Evolutionary conservation across 2,329 filamentous ascomycete genomes (phyloP).

Genomic region (Coccinonectria pachysandricola): DNA sequence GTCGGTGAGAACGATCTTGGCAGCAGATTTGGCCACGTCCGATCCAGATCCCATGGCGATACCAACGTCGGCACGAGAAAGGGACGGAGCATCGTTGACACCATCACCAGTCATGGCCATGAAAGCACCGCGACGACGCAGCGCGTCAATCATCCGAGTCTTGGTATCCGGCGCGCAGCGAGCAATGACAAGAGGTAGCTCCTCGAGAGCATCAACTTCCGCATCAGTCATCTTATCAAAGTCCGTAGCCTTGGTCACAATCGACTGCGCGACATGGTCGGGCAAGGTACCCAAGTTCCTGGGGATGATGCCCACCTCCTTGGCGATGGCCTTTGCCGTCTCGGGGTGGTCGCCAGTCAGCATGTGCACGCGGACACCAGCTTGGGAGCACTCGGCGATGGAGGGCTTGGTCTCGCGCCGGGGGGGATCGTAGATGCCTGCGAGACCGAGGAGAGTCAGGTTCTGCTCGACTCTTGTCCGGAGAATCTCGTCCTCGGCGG

Average conservation of each 20-base stretch:
- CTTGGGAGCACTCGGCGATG: slow-evolving; percentile 58
- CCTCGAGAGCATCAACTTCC: slow-evolving; percentile 64
- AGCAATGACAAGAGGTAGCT: slow-evolving; percentile 71
- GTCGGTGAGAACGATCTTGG: slow-evolving; percentile 74
- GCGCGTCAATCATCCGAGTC: slow-evolving; percentile 81
- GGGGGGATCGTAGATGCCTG: slow-evolving; percentile 79
- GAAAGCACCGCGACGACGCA: slow-evolving; percentile 65
- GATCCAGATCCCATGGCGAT: slow-evolving; percentile 87
- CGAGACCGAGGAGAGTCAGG: slow-evolving; percentile 68
- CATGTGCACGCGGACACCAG: slow-evolving; percentile 75
- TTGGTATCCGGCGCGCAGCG: slow-evolving; percentile 80
- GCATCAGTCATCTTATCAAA: slow-evolving; percentile 69
- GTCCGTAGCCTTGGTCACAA: slow-evolving; percentile 66
- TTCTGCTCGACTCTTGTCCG: slow-evolving; percentile 56
- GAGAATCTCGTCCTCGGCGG: slow-evolving; percentile 31
- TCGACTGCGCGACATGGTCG: slow-evolving; percentile 51
- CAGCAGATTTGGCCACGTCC: slow-evolving; percentile 75
- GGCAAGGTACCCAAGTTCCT: slow-evolving; percentile 49
- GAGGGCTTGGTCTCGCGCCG: slow-evolving; percentile 68
- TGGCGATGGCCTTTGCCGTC: slow-evolving; percentile 68
- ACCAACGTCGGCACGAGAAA: slow-evolving; percentile 73
- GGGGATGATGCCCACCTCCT: slow-evolving; percentile 68
- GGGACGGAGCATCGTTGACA: slow-evolving; percentile 75
- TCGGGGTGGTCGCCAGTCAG: slow-evolving; percentile 73
- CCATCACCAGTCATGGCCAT: slow-evolving; percentile 86